Evolutionary conservation across 768 basidiomycete species (phyloP), one percentile per base, ranked within the genome.

Genomic region (Suillus brevipes): DNA sequence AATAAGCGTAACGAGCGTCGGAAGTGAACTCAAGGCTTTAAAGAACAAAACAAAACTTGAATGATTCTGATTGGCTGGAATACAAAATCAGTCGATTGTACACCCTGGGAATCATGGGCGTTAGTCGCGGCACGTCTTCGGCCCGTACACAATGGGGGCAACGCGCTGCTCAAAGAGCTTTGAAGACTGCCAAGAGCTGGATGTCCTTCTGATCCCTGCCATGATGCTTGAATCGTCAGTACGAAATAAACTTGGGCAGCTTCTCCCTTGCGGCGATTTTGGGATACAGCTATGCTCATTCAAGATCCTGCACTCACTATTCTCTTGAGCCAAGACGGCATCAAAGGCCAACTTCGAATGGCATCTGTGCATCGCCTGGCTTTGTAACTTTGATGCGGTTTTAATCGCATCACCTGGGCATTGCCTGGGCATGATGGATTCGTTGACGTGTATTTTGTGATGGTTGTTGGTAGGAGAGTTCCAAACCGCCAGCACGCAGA

Each of bases 81-180:
- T 13, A 6, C 31, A 36, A 55, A 55, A 55, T 55, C 53, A 55
- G 53, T 55, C 53, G 53, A 55, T 55, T 34, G 34, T 31, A 4
- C 31, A 53, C 6, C 53, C 53, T 55, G 53, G 53, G 53, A 55
- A 55, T n/a, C n/a, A n/a, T 34, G 52, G 52, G 52, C 28, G 52
- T 53, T 10, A 53, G 20, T 45, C 2, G 42, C 42, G 42, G 42
- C 18, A 42, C 3, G 16, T 18, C 16, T 18, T 3, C 42, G 42
- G 42, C 6, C 42, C 34, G 34, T 8, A 36, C 4, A 31, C 31
- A 31, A 31, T 36, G 34, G 34, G 34, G 34, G 34, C 34, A 36
- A 36, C 8, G 3, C 34, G 7, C 34, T 36, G 34, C 31, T 31
- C 31, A 31, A 31, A 31, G 31, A 31, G 4, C 31, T 31, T 31